phyloP scores from a whole-genome alignment of 2,329 filamentous ascomycete genomes.

The Byssochlamys sp. region DNA sequence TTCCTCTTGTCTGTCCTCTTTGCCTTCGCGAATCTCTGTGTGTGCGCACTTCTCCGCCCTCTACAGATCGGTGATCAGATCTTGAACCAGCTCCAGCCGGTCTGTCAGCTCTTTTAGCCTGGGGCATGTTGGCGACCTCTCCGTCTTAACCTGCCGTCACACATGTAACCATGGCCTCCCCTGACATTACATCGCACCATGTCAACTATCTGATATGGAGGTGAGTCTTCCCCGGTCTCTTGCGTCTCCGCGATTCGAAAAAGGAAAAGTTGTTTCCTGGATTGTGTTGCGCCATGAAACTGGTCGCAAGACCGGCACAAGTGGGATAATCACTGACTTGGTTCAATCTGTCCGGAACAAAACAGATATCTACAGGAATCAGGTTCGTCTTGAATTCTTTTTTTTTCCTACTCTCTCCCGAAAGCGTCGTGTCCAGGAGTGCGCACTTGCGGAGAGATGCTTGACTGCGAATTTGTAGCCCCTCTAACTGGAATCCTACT shows the following conservation, averaged over 20 bases:
- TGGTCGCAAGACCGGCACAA: background rate
- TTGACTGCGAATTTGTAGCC: constrained; percentile 7
- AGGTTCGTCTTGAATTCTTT: constrained; percentile 30
- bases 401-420: background rate
- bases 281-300: constrained; percentile 1
- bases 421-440: background rate
- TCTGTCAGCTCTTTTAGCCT: constrained; percentile 1
- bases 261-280: constrained; percentile 4
- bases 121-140: constrained; percentile 20
- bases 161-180: constrained; percentile 37
- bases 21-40: background rate
- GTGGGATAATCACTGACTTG: background rate
- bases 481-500: constrained; percentile 18
- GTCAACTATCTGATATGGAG: constrained; percentile 63
- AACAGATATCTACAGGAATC: constrained; percentile 47
- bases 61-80: background rate
- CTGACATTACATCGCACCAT: constrained; percentile 44
- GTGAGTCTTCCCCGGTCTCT: constrained; percentile 31
- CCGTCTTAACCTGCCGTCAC: constrained; percentile 17
- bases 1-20: background rate
- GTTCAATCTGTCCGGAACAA: background rate
- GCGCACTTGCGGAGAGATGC: constrained; percentile 2
- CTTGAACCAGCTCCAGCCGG: background rate
- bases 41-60: background rate
- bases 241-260: background rate